These are phyloP conservation scores for Myxozyma kluyveri DNA, from an alignment of 805 yeast genomes.

Conservation along the genomic window DNA sequence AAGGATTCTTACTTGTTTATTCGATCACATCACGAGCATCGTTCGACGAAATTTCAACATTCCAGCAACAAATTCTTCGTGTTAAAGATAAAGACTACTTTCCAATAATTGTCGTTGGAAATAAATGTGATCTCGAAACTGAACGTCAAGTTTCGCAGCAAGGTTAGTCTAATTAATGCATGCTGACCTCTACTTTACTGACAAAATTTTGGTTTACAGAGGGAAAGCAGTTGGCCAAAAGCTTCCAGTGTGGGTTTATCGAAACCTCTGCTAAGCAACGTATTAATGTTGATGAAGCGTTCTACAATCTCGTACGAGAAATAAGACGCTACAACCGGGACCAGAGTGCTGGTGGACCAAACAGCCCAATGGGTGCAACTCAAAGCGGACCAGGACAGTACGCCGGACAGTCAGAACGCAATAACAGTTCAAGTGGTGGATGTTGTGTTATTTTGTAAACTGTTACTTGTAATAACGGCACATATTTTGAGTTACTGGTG, in stretches of 20 bases:
- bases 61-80: slow-evolving; percentile 73
- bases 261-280: slow-evolving; percentile 94
- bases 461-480: too few species aligned
- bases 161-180: slow-evolving; percentile 16
- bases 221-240: slow-evolving; percentile 72
- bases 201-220: slow-evolving; percentile 42
- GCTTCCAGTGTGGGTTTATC: slow-evolving; percentile 62
- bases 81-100: slow-evolving; percentile 75
- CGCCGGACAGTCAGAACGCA: slow-evolving; percentile 10
- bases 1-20: slow-evolving; percentile 86
- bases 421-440: slow-evolving; percentile 13
- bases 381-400: not conserved
- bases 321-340: slow-evolving; percentile 34
- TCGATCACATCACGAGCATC: slow-evolving; percentile 81
- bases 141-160: slow-evolving; percentile 53
- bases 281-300: slow-evolving; percentile 83
- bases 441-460: slow-evolving; percentile 24
- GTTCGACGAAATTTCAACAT: slow-evolving; percentile 77
- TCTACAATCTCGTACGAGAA: slow-evolving; percentile 62
- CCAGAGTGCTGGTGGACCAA: slow-evolving; percentile 13
- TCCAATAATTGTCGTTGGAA: slow-evolving; percentile 78
- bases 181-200: not conserved
- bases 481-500: too few species aligned
- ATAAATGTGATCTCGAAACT: slow-evolving; percentile 70
- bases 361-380: slow-evolving; percentile 4